Conservation (phyloP, 2,329 filamentous ascomycete species). For the Zymoseptoria brevis region DNA sequence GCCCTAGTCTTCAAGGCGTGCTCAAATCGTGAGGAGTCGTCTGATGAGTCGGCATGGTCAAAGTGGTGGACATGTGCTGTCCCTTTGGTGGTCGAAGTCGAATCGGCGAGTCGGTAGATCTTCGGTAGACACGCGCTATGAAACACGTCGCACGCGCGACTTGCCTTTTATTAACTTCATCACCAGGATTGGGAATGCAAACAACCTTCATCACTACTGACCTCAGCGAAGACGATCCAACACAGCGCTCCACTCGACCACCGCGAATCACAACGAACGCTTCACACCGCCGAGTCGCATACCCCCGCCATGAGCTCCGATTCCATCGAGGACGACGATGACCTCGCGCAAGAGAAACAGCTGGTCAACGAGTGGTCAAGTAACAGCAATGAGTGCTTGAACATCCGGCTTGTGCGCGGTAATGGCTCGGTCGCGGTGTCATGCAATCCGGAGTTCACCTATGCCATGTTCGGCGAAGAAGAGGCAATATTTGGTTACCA, state of each 20-base stretch:
- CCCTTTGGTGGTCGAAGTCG: neutral
- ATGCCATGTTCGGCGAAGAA: constrained; percentile 87
- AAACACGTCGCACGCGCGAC: neutral
- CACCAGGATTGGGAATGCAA: neutral
- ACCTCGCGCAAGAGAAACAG: constrained; percentile 20
- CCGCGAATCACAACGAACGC: neutral
- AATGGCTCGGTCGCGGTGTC: constrained; percentile 33
- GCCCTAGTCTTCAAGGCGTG: too few relatives aligned
- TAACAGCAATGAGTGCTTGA: constrained; percentile 55
- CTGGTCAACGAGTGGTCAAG: constrained; percentile 42
- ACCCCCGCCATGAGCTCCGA: neutral
- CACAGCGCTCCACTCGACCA: neutral
- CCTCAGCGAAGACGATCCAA: neutral
- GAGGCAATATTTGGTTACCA: constrained; percentile 89
- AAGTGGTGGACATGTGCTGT: neutral
- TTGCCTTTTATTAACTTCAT: neutral
- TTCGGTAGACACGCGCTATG: neutral
- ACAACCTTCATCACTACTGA: neutral
- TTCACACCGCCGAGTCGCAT: neutral
- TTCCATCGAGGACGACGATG: constrained; percentile 16
- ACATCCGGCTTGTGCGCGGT: constrained; percentile 51
- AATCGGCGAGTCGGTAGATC: neutral
- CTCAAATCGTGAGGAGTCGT: neutral
- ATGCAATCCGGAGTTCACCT: constrained; percentile 83
- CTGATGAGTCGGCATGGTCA: neutral